phyloP scores from a whole-genome alignment of 305 asterid species.

The Lippia alba region DNA sequence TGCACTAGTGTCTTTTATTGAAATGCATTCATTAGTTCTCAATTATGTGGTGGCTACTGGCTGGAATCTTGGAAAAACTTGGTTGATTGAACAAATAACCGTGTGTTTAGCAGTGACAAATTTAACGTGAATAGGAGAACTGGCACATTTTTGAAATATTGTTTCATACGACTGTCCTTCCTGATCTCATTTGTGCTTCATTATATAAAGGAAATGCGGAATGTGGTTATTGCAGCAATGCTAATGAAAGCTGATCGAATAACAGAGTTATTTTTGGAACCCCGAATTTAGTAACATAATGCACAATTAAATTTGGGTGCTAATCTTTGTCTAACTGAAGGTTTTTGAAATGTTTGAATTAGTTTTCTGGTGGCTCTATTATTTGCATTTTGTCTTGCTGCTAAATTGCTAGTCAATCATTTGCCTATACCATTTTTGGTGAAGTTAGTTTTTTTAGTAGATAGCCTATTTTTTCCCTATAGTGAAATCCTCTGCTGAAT shows the following conservation, averaged over 20 bases:
- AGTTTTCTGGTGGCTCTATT: background rate
- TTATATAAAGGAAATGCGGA: background rate
- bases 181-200: background rate
- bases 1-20: conserved; percentile 11
- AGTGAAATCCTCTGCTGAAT: too few relatives aligned
- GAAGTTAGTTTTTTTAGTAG: too few relatives aligned
- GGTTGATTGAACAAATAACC: conserved; percentile 7
- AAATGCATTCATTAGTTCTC: conserved; percentile 3
- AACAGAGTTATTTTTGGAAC: background rate
- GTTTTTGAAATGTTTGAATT: background rate
- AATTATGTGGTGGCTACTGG: conserved; percentile 25
- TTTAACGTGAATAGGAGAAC: background rate
- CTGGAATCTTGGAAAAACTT: conserved; percentile 23
- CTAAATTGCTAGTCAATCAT: background rate
- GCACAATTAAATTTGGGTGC: too few relatives aligned
- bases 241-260: background rate
- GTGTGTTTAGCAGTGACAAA: background rate
- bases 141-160: background rate
- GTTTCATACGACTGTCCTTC: background rate
- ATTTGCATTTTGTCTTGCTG: background rate
- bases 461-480: too few relatives aligned
- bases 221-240: background rate
- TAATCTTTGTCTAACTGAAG: background rate
- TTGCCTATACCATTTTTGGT: too few relatives aligned
- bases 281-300: background rate